Conservation (phyloP, 2,329 filamentous ascomycete genomes). For the Onygena corvina region DNA sequence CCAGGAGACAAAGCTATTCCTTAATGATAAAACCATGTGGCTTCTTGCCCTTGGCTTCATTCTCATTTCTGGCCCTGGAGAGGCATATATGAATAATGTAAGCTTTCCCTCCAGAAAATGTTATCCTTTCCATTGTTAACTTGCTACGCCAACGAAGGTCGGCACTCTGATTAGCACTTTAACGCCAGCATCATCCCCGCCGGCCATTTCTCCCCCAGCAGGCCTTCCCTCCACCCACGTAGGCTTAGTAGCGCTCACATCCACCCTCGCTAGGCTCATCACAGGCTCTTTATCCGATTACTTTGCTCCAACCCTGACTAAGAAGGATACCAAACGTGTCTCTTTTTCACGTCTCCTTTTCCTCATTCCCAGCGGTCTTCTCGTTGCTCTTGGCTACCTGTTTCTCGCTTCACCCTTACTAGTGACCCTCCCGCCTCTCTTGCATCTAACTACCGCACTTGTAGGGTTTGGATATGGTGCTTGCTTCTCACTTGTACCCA, state of each 20-base stretch:
- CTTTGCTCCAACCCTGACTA: constrained; percentile 54
- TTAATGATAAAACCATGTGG: constrained; percentile 91
- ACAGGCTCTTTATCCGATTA: constrained; percentile 83
- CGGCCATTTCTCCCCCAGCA: constrained; percentile 40
- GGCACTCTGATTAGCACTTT: constrained; percentile 86
- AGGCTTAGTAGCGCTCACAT: constrained; percentile 79
- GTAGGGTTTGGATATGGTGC: constrained; percentile 89
- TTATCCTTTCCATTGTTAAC: constrained; percentile 1
- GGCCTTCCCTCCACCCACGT: constrained; percentile 69
- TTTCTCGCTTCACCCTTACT: constrained; percentile 71
- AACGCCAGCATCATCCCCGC: constrained; percentile 49
- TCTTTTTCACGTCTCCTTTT: constrained; percentile 67
- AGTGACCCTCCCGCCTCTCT: constrained; percentile 62
- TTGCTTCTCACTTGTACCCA: constrained; percentile 76
- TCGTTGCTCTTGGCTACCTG: constrained; percentile 65
- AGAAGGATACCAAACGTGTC: constrained; percentile 32
- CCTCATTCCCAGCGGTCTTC: constrained; percentile 59
- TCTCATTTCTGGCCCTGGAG: constrained; percentile 85
- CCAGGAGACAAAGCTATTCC: constrained; percentile 73
- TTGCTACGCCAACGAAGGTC: constrained; percentile 40
- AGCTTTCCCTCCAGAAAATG: constrained; percentile 10
- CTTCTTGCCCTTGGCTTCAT: constrained; percentile 83
- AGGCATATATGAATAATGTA: constrained; percentile 90
- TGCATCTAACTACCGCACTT: constrained; percentile 73
- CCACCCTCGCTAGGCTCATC: constrained; percentile 77